Evolutionary conservation across 169 alveolate genomes (phyloP), one percentile per base, ranked within the genome.

Genomic region (Neospora caninum): DNA sequence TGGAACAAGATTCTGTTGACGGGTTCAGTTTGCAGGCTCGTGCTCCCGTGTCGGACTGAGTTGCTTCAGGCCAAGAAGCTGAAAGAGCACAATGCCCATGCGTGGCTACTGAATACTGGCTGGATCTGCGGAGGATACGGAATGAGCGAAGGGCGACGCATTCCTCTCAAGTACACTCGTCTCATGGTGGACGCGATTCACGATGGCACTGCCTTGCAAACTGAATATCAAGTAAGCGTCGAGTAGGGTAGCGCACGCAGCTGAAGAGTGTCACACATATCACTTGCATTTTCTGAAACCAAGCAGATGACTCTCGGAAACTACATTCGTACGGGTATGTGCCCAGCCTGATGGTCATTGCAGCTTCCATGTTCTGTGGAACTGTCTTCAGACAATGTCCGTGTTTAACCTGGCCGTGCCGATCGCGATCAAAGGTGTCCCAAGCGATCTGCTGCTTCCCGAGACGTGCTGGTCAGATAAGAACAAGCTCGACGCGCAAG

Each of bases 51-150:
- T 49, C 58, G 58, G 58, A 49, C 58, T 49, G 58, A 49, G 58
- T 69, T 34, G 42, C 43, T 25, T 34, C 91, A 94, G 95, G 93
- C 95, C n/a, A 95, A 95, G 53, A 96, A 96, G 94, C 95, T 95
- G 78, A 82, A 96, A 83, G 94, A 93, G 70, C 97, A 96, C 94
- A 92, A 93, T 78, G 96, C 98, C 27, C 93, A 96, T 64, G 98
- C 97, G 58, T 98, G 99, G 99, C 95, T 98, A 45, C 94, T 98
- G 89, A 98, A 98, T 96, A 98, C 99, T 91, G 99, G 99, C 29
- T 98, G 99, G 99, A 96, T 98, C 80, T 98, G 98, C 83, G 99
- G 99, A 16, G 95, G 98, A 80, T 97, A 96, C 93, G 99, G 99
- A 70, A 96, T 98, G 36, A 45, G 54, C 27, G 95, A 95, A 38